A percentile compares a stretch with the other conserved stretches of the same genome.
Conservation (phyloP, 257 asterid genomes). For the Striga asiatica region DNA sequence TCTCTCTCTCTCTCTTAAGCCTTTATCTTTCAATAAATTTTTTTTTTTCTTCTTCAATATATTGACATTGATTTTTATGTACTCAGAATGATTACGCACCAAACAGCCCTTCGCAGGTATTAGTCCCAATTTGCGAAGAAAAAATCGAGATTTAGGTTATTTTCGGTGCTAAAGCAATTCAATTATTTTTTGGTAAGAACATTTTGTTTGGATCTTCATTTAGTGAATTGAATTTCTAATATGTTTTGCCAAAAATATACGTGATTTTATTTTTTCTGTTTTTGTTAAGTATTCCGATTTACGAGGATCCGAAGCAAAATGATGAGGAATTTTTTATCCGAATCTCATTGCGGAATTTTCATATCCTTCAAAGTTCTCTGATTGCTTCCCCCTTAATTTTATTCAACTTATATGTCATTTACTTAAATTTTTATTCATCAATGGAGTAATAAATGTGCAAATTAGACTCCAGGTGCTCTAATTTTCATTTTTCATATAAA, state of each 20-base stretch:
- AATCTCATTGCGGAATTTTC: slow-evolving; percentile 29
- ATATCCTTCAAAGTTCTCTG: slow-evolving; percentile 43
- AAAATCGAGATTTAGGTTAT: slow-evolving; percentile 36
- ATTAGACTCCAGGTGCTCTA: background rate
- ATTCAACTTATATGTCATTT: too few species aligned
- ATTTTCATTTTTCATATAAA: background rate
- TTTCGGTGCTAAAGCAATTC: slow-evolving; percentile 38
- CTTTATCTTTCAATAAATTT: background rate
- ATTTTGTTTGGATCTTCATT: slow-evolving; percentile 11
- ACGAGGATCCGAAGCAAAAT: slow-evolving; percentile 23
- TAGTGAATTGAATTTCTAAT: slow-evolving; percentile 10
- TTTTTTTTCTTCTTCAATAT: background rate
- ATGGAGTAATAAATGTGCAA: background rate
- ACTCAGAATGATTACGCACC: slow-evolving; percentile 41
- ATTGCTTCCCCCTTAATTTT: slow-evolving; percentile 30
- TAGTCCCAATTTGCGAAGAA: slow-evolving; percentile 44
- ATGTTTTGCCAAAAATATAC: slow-evolving; percentile 23
- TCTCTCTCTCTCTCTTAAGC: background rate
- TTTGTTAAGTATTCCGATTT: background rate
- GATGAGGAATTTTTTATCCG: slow-evolving; percentile 32
- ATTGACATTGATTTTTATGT: background rate
- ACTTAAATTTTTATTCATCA: too few species aligned
- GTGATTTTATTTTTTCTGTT: background rate
- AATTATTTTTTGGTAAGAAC: slow-evolving; percentile 19
- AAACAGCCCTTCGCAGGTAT: slow-evolving; percentile 53